Conservation (phyloP, 805 yeast genomes). For the Suhomyces sp. region DNA sequence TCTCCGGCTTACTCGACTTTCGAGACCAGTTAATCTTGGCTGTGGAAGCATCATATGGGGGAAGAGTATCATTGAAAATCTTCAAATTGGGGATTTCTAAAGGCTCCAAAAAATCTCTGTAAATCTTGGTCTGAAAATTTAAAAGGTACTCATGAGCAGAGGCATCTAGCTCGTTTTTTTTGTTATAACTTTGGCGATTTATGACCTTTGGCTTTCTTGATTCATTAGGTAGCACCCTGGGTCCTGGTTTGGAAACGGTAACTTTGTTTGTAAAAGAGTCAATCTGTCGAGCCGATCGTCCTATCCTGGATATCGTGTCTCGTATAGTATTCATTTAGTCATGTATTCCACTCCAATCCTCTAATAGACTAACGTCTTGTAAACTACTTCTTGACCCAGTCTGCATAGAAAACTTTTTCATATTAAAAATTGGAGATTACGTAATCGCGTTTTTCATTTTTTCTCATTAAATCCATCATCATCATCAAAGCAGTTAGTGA, state of each 20-base stretch:
- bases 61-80: slow-evolving; percentile 23
- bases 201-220: too few species aligned
- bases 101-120: slow-evolving; percentile 35
- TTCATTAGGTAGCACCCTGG: background rate
- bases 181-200: too few species aligned
- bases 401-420: too few species aligned
- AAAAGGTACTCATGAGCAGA: too few species aligned
- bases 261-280: slow-evolving; percentile 16
- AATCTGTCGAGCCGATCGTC: slow-evolving; percentile 29
- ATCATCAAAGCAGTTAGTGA: too few species aligned
- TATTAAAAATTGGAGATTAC: too few species aligned
- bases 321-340: slow-evolving; percentile 30
- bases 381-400: too few species aligned
- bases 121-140: slow-evolving; percentile 21
- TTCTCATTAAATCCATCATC: background rate
- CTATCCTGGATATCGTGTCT: slow-evolving; percentile 34
- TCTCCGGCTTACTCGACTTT: slow-evolving; percentile 17
- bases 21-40: slow-evolving; percentile 30
- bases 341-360: background rate
- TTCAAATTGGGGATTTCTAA: slow-evolving; percentile 35
- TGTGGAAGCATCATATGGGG: slow-evolving; percentile 20
- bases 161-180: too few species aligned
- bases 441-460: too few species aligned
- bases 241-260: background rate
- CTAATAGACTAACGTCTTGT: too few species aligned